Evolutionary conservation across 208 protist genomes (phyloP).

Genomic region (Leishmania aethiopica): DNA sequence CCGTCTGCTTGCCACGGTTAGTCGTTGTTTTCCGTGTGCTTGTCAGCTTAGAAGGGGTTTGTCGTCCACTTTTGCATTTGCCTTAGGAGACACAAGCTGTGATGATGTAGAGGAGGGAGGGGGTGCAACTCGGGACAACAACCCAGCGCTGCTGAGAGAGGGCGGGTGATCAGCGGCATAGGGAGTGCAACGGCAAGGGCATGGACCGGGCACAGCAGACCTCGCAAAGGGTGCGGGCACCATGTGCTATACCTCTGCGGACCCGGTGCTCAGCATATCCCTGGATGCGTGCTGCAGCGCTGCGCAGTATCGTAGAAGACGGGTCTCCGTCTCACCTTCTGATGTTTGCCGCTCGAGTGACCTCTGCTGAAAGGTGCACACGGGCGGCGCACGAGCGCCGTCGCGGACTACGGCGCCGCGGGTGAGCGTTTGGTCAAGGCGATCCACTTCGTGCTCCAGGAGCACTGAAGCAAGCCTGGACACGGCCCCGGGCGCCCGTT

Average conservation of each 20-base stretch:
- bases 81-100: neutral
- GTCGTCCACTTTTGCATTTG: neutral
- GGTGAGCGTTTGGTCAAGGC: conserved; percentile 29
- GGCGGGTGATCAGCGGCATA: neutral
- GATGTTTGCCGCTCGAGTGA: conserved; percentile 30
- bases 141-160: neutral
- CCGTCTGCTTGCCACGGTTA: neutral
- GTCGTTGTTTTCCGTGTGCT: neutral
- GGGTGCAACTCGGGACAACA: neutral
- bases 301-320: conserved; percentile 51
- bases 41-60: neutral
- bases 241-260: neutral
- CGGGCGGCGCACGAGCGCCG: neutral
- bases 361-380: conserved; percentile 44
- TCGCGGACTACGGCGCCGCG: conserved; percentile 1
- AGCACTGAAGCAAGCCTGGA: conserved; percentile 28
- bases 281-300: conserved; percentile 33
- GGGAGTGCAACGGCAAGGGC: neutral
- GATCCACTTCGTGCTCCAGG: conserved; percentile 40
- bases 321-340: conserved; percentile 27
- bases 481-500: conserved; percentile 8
- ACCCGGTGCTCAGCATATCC: neutral
- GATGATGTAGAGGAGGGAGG: neutral
- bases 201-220: neutral
- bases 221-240: neutral